Percentiles rank a stretch among this genome's conserved stretches.
phyloP scores from a whole-genome alignment of 129 eudicot species.

The Lonicera japonica region DNA sequence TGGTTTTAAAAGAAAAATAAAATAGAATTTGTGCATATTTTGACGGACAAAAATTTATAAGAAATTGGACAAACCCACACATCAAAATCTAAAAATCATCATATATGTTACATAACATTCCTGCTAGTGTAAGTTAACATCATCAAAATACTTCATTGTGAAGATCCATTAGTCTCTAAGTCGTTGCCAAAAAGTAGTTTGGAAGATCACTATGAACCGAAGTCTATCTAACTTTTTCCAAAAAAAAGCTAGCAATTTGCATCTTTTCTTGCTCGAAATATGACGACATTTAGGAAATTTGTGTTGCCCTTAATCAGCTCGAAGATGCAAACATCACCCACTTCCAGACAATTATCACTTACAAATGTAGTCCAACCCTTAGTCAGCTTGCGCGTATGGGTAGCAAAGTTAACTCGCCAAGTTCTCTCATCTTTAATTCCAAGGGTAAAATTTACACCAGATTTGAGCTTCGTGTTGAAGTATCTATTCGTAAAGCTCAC shows the following conservation, averaged over 20 bases:
- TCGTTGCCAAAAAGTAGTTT: no score
- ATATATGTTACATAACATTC: no score
- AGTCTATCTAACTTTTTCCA: no score
- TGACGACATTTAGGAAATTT: neutral
- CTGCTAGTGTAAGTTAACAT: no score
- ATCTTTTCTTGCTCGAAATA: neutral
- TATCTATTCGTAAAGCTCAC: neutral
- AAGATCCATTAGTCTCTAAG: no score
- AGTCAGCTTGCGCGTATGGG: neutral
- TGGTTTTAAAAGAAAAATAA: no score
- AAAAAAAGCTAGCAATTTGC: neutral
- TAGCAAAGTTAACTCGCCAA: neutral
- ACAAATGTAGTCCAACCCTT: slow-evolving; percentile 14
- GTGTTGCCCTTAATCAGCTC: neutral
- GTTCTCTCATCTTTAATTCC: neutral
- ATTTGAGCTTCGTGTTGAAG: neutral
- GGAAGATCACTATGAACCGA: no score
- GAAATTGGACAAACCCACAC: no score
- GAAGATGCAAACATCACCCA: slow-evolving; percentile 16
- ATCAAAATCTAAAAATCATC: no score
- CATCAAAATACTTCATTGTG: no score
- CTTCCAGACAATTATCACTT: neutral
- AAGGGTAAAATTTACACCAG: neutral
- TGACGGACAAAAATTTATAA: no score
- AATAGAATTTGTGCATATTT: no score